Base-by-base conservation (phyloP, 768 basidiomycete genomes). In the Serendipita sp. region DNA sequence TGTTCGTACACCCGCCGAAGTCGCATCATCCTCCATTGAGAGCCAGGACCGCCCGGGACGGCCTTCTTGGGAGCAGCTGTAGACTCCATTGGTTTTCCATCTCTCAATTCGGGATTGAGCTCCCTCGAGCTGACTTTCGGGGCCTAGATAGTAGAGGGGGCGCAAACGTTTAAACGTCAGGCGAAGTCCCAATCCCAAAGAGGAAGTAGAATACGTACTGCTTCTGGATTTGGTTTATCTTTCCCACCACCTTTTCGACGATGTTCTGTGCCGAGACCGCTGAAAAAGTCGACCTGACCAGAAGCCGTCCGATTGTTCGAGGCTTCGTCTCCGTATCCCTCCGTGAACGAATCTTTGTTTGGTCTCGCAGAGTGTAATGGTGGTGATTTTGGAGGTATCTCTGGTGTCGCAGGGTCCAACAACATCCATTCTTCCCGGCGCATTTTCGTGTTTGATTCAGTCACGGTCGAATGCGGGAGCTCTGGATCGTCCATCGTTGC, bases 11-110 rank as follows among this genome's bases (percentile, higher is more conserved):
- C 86, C 15, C 89, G 81, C 44, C 85, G 83, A 0, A 99, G 81
- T 69, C 93, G 91, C 85, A 90, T 92, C 96, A 98, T 98, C 15
- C 96, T 85, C 95, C 96, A 99, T 71, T 84, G 85, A 2, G 91
- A 91, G 10, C 95, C 95, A 3, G 93, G 88, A 1, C 91, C 92
- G 2, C 95, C 95, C 0, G 92, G 91, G 76, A 68, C 55, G 72
- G 71, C 72, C 23, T 81, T 70, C 80, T 82, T 3, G 79, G 73
- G 58, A 77, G 75, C 43, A 74, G 72, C 1, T 75, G 69, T 2
- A 23, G 23, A 23, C 76, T 76, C 71, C 8, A 76, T 65, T 43
- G 70, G 36, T 33, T 68, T 74, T 6, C 77, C 79, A 66, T 81
- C 75, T 64, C 74, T 77, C 46, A 88, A 72, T 52, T 83, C 79